Evolutionary conservation across 352 stramenopile genomes (phyloP).

Genomic region (Phytophthora agathidicida): DNA sequence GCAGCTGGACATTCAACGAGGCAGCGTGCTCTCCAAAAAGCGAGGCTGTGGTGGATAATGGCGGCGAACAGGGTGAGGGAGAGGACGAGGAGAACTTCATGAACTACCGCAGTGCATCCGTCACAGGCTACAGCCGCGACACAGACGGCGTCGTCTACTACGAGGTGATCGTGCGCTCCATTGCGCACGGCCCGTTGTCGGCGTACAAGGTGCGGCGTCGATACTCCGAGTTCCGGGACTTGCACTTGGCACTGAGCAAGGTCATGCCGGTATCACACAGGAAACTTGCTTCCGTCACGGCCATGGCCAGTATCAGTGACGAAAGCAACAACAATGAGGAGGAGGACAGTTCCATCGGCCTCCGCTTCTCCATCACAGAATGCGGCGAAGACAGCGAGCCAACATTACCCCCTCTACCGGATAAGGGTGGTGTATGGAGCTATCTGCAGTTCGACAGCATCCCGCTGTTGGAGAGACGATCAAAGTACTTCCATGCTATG

Average conservation of each 20-base stretch:
- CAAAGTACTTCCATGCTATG: slow-evolving; percentile 72
- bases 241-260: slow-evolving; percentile 56
- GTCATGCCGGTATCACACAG: slow-evolving; percentile 55
- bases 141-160: slow-evolving; percentile 82
- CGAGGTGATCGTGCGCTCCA: slow-evolving; percentile 75
- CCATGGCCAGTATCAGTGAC: slow-evolving; percentile 40
- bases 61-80: slow-evolving; percentile 19
- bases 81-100: slow-evolving; percentile 79
- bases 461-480: slow-evolving; percentile 61
- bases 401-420: slow-evolving; percentile 57
- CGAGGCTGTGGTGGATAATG: slow-evolving; percentile 12
- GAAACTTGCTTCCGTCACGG: slow-evolving; percentile 32
- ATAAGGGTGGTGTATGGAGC: slow-evolving; percentile 78
- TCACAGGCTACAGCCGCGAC: slow-evolving; percentile 78
- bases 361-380: slow-evolving; percentile 31
- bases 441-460: slow-evolving; percentile 73
- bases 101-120: slow-evolving; percentile 62
- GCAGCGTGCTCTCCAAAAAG: slow-evolving; percentile 31
- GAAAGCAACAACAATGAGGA: slow-evolving; percentile 26
- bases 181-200: slow-evolving; percentile 66
- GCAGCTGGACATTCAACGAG: slow-evolving; percentile 37
- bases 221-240: slow-evolving; percentile 75
- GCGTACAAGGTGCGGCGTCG: slow-evolving; percentile 80
- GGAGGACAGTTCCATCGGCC: slow-evolving; percentile 13
- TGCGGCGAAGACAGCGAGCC: slow-evolving; percentile 18